These are phyloP conservation scores for Fagopyrum esculentum DNA, from an alignment of 148 eudicot species.

Conservation along the genomic window DNA sequence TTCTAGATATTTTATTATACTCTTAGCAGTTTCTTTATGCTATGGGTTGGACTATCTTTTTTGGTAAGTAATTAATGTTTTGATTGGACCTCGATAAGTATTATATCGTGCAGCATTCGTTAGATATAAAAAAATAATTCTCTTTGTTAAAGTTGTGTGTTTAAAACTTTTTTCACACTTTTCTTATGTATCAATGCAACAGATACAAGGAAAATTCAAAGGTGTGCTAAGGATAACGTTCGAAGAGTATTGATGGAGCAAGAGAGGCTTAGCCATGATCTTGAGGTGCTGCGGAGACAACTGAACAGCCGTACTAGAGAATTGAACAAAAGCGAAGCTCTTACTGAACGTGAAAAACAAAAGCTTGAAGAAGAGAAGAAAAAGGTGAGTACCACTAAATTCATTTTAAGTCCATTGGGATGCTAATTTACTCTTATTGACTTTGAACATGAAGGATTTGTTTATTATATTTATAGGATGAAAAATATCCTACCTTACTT, in stretches of 20 bases:
- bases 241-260: conserved; percentile 55
- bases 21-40: background rate
- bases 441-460: too few relatives aligned
- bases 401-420: background rate
- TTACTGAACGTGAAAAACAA: conserved; percentile 69
- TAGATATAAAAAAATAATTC: background rate
- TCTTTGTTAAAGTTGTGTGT: background rate
- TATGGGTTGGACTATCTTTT: background rate
- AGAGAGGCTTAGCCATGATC: conserved; percentile 51
- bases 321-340: conserved; percentile 56
- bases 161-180: background rate
- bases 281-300: conserved; percentile 49
- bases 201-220: conserved; percentile 81
- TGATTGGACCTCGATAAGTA: too few relatives aligned
- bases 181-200: background rate
- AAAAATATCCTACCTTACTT: too few relatives aligned
- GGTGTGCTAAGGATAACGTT: conserved; percentile 46
- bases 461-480: too few relatives aligned
- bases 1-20: background rate
- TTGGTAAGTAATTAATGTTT: background rate
- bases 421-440: background rate
- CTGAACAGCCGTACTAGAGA: conserved; percentile 62
- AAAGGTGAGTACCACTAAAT: conserved; percentile 35
- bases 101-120: too few relatives aligned
- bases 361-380: conserved; percentile 78